Percentiles rank a stretch among this genome's conserved stretches.
Evolutionary conservation across 2,329 filamentous ascomycete species (phyloP).

Genomic region (Hawksworthiomyces lignivorus): DNA sequence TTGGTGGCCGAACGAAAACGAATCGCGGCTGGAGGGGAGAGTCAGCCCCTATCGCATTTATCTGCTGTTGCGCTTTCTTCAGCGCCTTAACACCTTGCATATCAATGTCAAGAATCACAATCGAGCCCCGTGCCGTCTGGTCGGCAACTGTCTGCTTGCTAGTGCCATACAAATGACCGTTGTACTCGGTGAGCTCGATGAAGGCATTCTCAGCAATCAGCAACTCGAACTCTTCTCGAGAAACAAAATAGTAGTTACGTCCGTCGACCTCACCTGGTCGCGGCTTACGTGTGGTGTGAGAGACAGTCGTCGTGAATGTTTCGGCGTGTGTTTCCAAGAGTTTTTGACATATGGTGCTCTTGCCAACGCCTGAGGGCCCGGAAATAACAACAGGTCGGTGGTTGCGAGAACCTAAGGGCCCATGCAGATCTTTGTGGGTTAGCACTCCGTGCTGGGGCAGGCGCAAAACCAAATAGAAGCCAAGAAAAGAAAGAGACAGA

Average conservation of each 20-base stretch:
- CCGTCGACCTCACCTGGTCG: slow-evolving; percentile 68
- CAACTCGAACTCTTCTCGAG: slow-evolving; percentile 55
- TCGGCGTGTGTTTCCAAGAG: slow-evolving; percentile 43
- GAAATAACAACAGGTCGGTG: slow-evolving; percentile 67
- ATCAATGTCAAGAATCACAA: slow-evolving; percentile 87
- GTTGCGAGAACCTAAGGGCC: slow-evolving; percentile 21
- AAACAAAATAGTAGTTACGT: slow-evolving; percentile 72
- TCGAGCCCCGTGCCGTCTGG: slow-evolving; percentile 59
- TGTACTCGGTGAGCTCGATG: slow-evolving; percentile 77
- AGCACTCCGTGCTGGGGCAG: no score
- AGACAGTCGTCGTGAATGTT: slow-evolving; percentile 30
- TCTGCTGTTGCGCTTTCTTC: no score
- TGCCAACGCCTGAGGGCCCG: slow-evolving; percentile 68
- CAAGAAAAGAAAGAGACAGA: no score
- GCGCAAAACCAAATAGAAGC: no score
- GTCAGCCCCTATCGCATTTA: no score
- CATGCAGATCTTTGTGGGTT: no score
- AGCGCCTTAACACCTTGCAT: slow-evolving; percentile 98
- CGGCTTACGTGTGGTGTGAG: slow-evolving; percentile 72
- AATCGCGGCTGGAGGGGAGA: slow-evolving; percentile 46
- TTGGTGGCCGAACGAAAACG: slow-evolving; percentile 77
- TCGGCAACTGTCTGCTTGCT: slow-evolving; percentile 57
- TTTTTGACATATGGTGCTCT: slow-evolving; percentile 67
- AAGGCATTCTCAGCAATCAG: slow-evolving; percentile 63
- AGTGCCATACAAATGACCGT: slow-evolving; percentile 79